Evolutionary conservation across 2,329 filamentous ascomycete species (phyloP).

Genomic region (Drechslerella dactyloides): DNA sequence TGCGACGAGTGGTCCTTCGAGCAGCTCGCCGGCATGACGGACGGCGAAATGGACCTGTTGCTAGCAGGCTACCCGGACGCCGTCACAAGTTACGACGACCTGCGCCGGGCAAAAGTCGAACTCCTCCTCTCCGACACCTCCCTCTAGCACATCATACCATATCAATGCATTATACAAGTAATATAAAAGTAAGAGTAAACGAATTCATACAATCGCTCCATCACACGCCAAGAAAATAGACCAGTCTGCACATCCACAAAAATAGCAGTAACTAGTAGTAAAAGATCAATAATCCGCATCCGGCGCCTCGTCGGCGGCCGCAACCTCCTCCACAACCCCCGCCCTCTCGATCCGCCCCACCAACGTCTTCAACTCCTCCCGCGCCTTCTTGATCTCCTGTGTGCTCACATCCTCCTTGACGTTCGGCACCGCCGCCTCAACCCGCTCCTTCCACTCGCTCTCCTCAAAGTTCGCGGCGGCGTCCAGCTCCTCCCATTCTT

Average conservation of each 20-base stretch:
- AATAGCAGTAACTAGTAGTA: constrained; percentile 4
- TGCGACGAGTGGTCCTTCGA: constrained; percentile 86
- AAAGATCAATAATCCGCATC: constrained; percentile 13
- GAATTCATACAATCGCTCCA: too few species aligned
- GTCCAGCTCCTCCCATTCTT: constrained; percentile 90
- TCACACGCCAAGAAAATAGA: too few species aligned
- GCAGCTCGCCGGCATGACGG: constrained; percentile 80
- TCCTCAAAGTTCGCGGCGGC: constrained; percentile 77
- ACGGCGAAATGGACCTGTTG: constrained; percentile 83
- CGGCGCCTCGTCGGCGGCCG: constrained; percentile 24
- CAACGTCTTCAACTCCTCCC: constrained; percentile 64
- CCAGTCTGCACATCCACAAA: too few species aligned
- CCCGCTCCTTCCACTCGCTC: constrained; percentile 83
- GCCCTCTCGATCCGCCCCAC: constrained; percentile 55
- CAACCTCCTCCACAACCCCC: constrained; percentile 28
- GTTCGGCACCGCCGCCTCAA: constrained; percentile 77
- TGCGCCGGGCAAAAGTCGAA: constrained; percentile 40
- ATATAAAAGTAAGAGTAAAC: too few species aligned
- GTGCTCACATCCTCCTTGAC: constrained; percentile 78
- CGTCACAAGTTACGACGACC: constrained; percentile 48
- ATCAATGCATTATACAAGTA: too few species aligned
- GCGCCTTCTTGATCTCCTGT: constrained; percentile 70
- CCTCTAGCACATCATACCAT: too few species aligned
- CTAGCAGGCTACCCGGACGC: constrained; percentile 59
- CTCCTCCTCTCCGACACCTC: too few species aligned